A percentile compares a stretch with the other conserved stretches of the same genome.
Conservation (phyloP, 257 asterid species). For the Echites panduratus region DNA sequence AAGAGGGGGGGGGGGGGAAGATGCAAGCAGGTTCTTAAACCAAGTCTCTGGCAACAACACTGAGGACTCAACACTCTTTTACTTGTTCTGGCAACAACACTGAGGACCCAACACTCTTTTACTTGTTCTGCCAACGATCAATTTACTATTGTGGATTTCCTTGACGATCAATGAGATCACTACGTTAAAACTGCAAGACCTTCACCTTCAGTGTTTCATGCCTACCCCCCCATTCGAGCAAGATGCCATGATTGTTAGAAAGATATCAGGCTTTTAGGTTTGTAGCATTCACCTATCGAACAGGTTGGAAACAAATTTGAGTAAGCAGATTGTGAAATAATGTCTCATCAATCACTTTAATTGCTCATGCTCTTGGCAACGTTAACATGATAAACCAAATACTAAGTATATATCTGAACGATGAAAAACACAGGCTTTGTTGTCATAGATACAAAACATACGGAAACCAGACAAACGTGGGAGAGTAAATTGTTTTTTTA, state of each 20-base stretch:
- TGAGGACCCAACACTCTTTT: background rate
- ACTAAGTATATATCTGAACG: background rate
- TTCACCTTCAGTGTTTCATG: background rate
- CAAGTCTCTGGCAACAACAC: background rate
- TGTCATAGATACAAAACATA: too few species aligned
- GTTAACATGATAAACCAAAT: too few species aligned
- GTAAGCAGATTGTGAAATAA: background rate
- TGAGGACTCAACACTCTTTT: background rate
- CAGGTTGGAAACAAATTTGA: background rate
- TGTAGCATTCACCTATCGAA: background rate
- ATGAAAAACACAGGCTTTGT: too few species aligned
- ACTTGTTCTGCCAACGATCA: background rate
- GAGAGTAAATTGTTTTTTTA: too few species aligned
- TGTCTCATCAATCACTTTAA: background rate
- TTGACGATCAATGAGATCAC: background rate
- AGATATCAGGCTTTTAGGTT: too few species aligned
- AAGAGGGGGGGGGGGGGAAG: too few species aligned
- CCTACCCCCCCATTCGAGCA: background rate
- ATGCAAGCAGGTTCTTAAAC: background rate
- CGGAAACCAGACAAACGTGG: background rate
- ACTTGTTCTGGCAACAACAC: background rate
- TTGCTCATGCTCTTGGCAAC: background rate
- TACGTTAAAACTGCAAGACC: background rate
- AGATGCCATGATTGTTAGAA: background rate
- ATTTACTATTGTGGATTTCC: background rate